Percentiles rank a stretch among this genome's conserved stretches.
Conservation (phyloP, 2,329 filamentous ascomycete genomes). For the Phymatotrichopsis omnivora region DNA sequence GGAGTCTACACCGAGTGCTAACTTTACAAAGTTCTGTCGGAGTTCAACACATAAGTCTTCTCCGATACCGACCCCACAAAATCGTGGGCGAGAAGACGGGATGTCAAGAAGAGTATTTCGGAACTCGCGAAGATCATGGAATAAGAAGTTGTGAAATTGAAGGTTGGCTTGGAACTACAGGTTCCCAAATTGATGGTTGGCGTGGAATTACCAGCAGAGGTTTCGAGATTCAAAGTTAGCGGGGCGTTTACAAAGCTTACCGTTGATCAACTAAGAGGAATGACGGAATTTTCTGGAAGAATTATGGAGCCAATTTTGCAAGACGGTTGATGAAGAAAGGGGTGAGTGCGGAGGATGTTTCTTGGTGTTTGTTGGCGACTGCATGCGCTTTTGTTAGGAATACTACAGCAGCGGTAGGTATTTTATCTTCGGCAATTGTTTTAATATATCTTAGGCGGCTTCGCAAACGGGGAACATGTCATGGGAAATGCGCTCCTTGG, state of each 20-base stretch:
- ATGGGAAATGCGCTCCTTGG: too few species aligned
- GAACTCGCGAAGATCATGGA: background rate
- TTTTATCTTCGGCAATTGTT: too few species aligned
- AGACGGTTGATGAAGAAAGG: background rate
- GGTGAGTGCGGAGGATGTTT: background rate
- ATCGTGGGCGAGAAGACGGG: constrained; percentile 3
- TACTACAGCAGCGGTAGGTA: background rate
- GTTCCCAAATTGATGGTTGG: background rate
- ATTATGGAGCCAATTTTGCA: constrained; percentile 1
- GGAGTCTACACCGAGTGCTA: constrained; percentile 49
- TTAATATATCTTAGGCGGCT: too few species aligned
- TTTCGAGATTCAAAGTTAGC: background rate
- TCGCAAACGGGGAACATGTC: too few species aligned
- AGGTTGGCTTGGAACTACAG: too few species aligned
- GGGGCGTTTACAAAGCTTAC: too few species aligned
- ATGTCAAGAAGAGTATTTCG: background rate
- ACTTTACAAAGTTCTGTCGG: constrained; percentile 50
- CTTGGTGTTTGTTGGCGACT: background rate
- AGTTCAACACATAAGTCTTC: constrained; percentile 57
- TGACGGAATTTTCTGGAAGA: background rate
- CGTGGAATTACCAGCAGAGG: background rate
- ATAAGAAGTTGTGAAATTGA: background rate
- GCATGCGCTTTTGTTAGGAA: constrained; percentile 1
- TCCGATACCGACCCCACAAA: constrained; percentile 56
- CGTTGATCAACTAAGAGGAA: too few species aligned